Base-by-base conservation (phyloP, 2,329 filamentous ascomycete genomes). In the Venturiaceae sp. region DNA sequence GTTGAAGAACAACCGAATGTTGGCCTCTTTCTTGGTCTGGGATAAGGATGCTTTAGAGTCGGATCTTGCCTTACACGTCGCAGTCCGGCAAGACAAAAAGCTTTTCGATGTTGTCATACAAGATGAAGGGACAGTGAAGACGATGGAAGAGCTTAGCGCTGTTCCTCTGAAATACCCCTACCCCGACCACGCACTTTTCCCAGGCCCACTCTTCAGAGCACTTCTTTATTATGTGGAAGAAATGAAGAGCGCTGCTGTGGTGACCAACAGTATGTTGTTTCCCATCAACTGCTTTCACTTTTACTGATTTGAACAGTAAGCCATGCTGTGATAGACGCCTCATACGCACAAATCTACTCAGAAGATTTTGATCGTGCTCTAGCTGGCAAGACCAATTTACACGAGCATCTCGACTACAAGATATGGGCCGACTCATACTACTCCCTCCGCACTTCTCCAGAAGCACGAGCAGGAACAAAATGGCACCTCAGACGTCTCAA, bases 331-430 rank as follows among this genome's bases (percentile, higher is more conserved):
- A 19, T 53, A n/a, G 52, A 53, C 34, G 52, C 52, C n/a, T 53
- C 52, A 14, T 53, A 53, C 52, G 16, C 52, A 4, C 52, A 53
- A n/a, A 53, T 36, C 23, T 53, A 34, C 7, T 37, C 34, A 23
- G 52, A 53, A 37, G 52, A 53, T 11, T 53, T 53, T 11, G 52
- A 53, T 36, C 52, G 52, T 32, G 52, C 52, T 26, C 52, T 53
- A n/a, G 34, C 32, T 6, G 52, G 52, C 28, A 53, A n/a, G 28
- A 37, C 30, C 52, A 53, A 53, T 13, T 7, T 53, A 14, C 52
- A 36, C 14, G 52, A 53, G 28, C 52, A 53, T 21, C 30, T 53
- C 9, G 54, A 56, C 36, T 56, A 46, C 54, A 39, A 41, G 9
- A 34, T 56, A n/a, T 56, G 39, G 34, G 34, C 36, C 14, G 54